Base-by-base conservation (phyloP, 305 asterid genomes). In the Lippia alba region DNA sequence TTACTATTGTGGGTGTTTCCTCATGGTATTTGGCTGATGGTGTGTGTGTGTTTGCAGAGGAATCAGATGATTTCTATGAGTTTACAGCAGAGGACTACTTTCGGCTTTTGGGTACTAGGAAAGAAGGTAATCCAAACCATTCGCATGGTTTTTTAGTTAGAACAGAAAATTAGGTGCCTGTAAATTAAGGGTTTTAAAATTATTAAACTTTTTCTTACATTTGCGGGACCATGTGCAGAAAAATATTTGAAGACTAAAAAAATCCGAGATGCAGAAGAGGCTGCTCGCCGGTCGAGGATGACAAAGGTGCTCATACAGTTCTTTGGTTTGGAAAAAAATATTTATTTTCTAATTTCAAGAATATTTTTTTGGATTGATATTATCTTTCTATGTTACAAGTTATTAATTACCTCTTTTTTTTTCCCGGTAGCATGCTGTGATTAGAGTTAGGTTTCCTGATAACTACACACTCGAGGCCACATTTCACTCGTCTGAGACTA, bases 401-500 rank as follows among this genome's bases (percentile, higher is more conserved):
- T 49, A 2, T 54, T 73, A 51, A 44, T 45, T 12, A 16, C 20
- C 9, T 12, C 61, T 65, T 77, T 67, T 20, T 45, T 49, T 58
- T 73, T 71, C 64, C 65, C 11, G 56, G 70, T 69, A 79, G 72
- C 89, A 91, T 96, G 88, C 96, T 7, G 90, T 81, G 73, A 86
- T 94, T 48, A 89, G 97, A 81, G 89, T 92, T 44, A 91, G 98
- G 5, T 94, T 92, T 81, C 97, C 99, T 4, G 99, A 94, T 75
- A 90, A 92, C 75, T 72, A 80, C 75, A 94, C 97, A n/a, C 77
- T 94, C 44, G 98, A 94, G 86, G 96, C 80, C 48, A 39, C 89
- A 62, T 94, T 94, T 75, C 97, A 92, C 73, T 87, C 98, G 68
- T 88, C 96, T 12, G 99, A 94, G 89, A 78, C 89, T 24, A 76